Base-by-base conservation (phyloP, 2,329 filamentous ascomycete genomes). In the Colletotrichum shisoi region DNA sequence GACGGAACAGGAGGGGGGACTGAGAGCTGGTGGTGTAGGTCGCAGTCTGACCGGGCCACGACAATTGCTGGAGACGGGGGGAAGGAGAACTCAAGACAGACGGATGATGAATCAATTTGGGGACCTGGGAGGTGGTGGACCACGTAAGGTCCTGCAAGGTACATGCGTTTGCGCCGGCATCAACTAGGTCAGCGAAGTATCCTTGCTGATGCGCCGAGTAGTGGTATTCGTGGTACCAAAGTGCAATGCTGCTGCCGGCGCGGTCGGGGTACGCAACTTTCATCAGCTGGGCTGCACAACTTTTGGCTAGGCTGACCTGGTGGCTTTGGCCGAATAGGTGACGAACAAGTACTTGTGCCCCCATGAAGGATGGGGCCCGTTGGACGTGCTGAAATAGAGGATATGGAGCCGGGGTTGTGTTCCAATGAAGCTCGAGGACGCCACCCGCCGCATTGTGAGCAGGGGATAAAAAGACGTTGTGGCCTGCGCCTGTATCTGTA, bases 71-170 rank as follows among this genome's bases (percentile, higher is more conserved):
- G 40, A 67, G 60, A 63, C 13, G 53, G 56, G 44, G 56, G 31
- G 48, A 62, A 15, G 48, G 40, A 42, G 54, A 57, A 57, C 54
- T 19, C 48, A 42, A 31, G 39, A 53, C 49, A 51, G 62, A 66
- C 62, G 66, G 57, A 67, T 57, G 66, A 68, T 59, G 45, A n/a
- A 13, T 34, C 62, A 67, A 68, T 62, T 68, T 67, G 66, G 62
- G 66, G 66, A 62, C 66, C 62, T 62, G 62, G 57, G 57, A 42
- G 15, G 51, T 21, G 44, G 42, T 42, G 52, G 59, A 40, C 52
- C 48, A 46, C 24, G 39, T 40, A 56, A 48, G 31, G 34, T 13
- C 51, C 40, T 15, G 11, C 15, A n/a, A 51, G 34, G 48, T 44
- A 52, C 37, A 44, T 53, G 37, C 9, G 24, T 15, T 57, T 5